phyloP scores from a whole-genome alignment of 164 flowering plant genomes.

The Piper betle region DNA sequence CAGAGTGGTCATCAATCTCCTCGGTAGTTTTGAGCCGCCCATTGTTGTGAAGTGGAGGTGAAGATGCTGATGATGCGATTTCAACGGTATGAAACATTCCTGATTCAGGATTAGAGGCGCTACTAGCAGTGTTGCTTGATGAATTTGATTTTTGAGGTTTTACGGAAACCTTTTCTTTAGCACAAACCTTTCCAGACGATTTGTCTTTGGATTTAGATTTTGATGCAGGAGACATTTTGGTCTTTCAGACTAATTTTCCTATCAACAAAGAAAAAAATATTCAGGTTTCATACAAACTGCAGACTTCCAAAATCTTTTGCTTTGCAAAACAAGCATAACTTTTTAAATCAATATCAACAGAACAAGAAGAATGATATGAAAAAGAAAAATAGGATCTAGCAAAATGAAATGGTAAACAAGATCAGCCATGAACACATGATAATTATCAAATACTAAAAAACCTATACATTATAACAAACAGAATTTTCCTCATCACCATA shows the following conservation, averaged over 20 bases:
- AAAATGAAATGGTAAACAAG: no score
- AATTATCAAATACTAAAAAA: neutral
- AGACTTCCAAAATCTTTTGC: neutral
- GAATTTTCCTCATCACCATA: neutral
- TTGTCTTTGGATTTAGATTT: conserved; percentile 73
- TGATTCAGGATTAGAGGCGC: conserved; percentile 65
- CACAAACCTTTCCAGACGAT: conserved; percentile 32
- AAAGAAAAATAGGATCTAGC: no score
- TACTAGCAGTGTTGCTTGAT: conserved; percentile 37
- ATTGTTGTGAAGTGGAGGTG: conserved; percentile 38
- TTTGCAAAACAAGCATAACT: neutral
- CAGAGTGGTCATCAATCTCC: conserved; percentile 58
- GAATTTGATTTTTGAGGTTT: conserved; percentile 40
- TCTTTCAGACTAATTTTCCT: neutral
- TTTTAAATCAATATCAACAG: neutral
- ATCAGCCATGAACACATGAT: no score
- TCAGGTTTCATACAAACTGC: neutral
- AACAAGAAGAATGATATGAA: neutral
- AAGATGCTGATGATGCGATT: conserved; percentile 26
- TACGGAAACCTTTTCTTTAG: conserved; percentile 52
- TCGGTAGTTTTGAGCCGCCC: conserved; percentile 74
- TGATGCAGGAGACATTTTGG: conserved; percentile 68
- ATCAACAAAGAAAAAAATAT: neutral
- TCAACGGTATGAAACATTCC: conserved; percentile 85
- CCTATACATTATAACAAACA: neutral